A percentile compares a stretch with the other conserved stretches of the same genome.
phyloP scores from a whole-genome alignment of 768 basidiomycete species.

The Neoboletus brunneissimus region DNA sequence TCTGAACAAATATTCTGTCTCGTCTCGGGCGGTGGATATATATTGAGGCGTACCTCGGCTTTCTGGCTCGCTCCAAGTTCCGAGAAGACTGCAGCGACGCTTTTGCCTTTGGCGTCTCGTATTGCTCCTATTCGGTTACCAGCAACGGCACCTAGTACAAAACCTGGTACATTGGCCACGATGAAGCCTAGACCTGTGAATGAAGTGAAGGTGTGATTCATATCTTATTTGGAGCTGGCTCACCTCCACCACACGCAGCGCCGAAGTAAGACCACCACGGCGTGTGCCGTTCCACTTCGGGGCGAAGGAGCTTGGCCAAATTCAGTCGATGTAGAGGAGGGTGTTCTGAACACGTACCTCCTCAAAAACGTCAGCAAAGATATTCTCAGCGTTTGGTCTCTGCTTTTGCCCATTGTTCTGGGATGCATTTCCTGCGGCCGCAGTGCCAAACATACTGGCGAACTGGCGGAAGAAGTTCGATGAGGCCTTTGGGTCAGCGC shows the following conservation, averaged over 20 bases:
- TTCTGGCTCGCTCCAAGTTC: constrained; percentile 76
- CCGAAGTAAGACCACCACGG: constrained; percentile 79
- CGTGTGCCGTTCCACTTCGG: constrained; percentile 69
- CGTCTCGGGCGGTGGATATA: neutral
- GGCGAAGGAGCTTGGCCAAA: constrained; percentile 62
- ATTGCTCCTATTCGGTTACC: constrained; percentile 91
- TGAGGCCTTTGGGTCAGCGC: constrained; percentile 64
- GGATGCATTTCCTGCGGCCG: constrained; percentile 26
- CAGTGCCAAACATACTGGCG: constrained; percentile 62
- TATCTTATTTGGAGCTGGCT: constrained; percentile 20
- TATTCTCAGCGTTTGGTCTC: constrained; percentile 72
- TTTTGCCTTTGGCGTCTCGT: constrained; percentile 92
- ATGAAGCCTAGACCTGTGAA: constrained; percentile 36
- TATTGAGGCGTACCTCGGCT: constrained; percentile 63
- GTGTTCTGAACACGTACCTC: constrained; percentile 52
- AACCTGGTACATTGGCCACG: constrained; percentile 81
- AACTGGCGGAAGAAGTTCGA: constrained; percentile 77
- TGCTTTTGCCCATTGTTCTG: constrained; percentile 35
- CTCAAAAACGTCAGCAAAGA: constrained; percentile 90
- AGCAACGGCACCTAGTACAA: constrained; percentile 81
- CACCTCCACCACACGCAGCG: constrained; percentile 62
- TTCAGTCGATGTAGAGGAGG: neutral
- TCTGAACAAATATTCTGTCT: constrained; percentile 40
- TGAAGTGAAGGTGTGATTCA: constrained; percentile 32
- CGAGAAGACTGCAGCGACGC: constrained; percentile 84